Conservation (phyloP, 768 basidiomycete species). For the Leccinum truebloodii region DNA sequence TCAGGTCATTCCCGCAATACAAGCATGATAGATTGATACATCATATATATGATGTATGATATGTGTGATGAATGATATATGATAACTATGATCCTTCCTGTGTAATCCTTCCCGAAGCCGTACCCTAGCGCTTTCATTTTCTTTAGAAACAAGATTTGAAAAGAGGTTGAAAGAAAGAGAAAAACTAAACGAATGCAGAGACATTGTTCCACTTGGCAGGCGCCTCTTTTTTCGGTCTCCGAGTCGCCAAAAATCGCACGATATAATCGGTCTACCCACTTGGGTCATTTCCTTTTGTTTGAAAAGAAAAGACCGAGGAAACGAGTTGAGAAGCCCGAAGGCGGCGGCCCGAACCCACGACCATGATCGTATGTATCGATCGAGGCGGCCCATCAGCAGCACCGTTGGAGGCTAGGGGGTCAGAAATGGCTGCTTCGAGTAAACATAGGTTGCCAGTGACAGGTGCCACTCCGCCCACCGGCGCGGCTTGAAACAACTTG, state of each 20-base stretch:
- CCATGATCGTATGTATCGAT: not conserved
- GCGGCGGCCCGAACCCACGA: not conserved
- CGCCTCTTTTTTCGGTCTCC: not conserved
- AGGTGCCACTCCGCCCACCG: not conserved
- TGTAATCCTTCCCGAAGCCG: not conserved
- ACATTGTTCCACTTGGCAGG: not conserved
- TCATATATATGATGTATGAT: not conserved
- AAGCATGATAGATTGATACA: not conserved
- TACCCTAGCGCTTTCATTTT: not conserved
- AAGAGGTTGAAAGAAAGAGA: not conserved
- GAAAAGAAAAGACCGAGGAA: not conserved
- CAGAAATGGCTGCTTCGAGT: not conserved
- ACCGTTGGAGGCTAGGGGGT: not conserved
- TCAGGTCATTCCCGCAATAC: not conserved
- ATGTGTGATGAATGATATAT: not conserved
- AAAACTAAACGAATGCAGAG: not conserved
- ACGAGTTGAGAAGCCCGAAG: not conserved
- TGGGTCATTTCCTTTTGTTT: not conserved
- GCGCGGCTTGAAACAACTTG: not conserved
- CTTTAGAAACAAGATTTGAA: not conserved
- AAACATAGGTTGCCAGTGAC: not conserved
- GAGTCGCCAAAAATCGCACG: conserved; percentile 9
- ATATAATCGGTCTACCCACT: conserved; percentile 10
- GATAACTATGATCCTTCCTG: not conserved
- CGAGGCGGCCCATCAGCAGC: not conserved